Conservation (phyloP, 371 early-diverging fungal species). For the Umbelopsis sp. region DNA sequence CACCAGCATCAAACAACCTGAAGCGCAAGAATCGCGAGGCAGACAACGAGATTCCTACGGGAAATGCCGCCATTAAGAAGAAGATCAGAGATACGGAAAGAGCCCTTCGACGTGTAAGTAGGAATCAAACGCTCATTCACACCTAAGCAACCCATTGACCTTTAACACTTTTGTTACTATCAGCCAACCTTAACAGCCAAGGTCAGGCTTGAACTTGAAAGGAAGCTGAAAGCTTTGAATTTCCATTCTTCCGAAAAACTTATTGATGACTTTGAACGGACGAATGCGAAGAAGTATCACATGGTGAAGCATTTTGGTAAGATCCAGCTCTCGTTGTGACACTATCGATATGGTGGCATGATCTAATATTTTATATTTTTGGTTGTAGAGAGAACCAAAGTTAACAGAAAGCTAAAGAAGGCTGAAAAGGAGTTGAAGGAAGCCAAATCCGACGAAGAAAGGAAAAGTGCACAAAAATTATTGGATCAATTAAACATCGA, state of each 20-base stretch:
- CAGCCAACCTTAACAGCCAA: conserved; percentile 28
- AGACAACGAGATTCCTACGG: not conserved
- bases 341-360: not conserved
- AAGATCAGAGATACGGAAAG: conserved; percentile 7
- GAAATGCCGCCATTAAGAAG: conserved; percentile 10
- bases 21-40: not conserved
- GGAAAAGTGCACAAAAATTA: conserved; percentile 23
- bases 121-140: not conserved
- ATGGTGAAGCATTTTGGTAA: conserved; percentile 46
- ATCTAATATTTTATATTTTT: not conserved
- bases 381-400: conserved; percentile 44
- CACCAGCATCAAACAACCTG: conserved; percentile 8
- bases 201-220: conserved; percentile 29
- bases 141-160: no score
- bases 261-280: conserved; percentile 40
- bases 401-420: conserved; percentile 33
- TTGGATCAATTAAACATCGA: conserved; percentile 30
- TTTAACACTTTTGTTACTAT: not conserved
- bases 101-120: conserved; percentile 4
- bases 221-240: conserved; percentile 37
- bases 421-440: conserved; percentile 24
- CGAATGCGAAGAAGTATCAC: conserved; percentile 36
- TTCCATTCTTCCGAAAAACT: conserved; percentile 37
- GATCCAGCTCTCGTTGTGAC: not conserved
- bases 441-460: conserved; percentile 26